These are phyloP conservation scores for Cornus controversa DNA, from an alignment of 148 eudicot genomes.

Conservation along the genomic window DNA sequence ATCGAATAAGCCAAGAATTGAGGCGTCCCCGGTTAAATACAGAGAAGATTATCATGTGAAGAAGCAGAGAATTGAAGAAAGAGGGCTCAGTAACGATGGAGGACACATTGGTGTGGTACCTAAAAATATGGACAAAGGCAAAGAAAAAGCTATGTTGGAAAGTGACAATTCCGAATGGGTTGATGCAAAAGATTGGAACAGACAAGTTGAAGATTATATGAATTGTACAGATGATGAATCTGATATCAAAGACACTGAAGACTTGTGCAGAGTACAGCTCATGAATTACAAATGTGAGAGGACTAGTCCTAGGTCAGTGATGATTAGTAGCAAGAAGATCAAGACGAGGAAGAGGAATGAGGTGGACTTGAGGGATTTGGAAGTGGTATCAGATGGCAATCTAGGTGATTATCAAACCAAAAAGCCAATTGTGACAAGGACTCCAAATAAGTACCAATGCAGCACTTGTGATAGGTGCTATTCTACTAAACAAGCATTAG, in stretches of 20 bases:
- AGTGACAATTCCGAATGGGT: not conserved
- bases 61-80: conserved; percentile 11
- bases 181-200: not conserved
- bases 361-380: too few species aligned
- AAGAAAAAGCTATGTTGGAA: not conserved
- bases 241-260: not conserved
- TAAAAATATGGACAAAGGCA: not conserved
- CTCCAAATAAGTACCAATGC: conserved; percentile 33
- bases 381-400: too few species aligned
- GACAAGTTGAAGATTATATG: not conserved
- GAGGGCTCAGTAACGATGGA: not conserved
- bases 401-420: too few species aligned
- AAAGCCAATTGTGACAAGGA: not conserved
- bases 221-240: not conserved
- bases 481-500: conserved; percentile 47
- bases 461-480: conserved; percentile 42
- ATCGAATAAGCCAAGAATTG: conserved; percentile 13
- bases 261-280: too few species aligned
- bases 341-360: too few species aligned
- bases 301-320: not conserved
- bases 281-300: not conserved
- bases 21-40: not conserved
- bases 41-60: not conserved
- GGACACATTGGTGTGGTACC: not conserved
- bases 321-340: conserved; percentile 19